A percentile compares a stretch with the other conserved stretches of the same genome.
These are phyloP conservation scores for Heterobasidion occidentale DNA, from an alignment of 1,284 basidiomycete genomes.

Conservation along the genomic window DNA sequence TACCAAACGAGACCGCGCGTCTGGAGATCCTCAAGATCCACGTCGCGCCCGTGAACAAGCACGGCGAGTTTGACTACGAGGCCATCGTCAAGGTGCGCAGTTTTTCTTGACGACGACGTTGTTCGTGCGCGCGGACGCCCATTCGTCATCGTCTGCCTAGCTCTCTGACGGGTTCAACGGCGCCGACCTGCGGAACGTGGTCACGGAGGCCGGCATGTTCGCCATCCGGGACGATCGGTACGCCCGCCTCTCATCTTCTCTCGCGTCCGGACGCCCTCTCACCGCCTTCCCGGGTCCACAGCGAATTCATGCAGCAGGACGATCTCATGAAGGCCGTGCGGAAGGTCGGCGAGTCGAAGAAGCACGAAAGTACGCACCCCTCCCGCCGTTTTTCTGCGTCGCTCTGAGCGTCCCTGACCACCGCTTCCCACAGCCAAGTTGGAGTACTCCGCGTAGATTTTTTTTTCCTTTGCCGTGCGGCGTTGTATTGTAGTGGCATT, in stretches of 20 bases:
- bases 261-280: slow-evolving; percentile 3
- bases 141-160: slow-evolving; percentile 23
- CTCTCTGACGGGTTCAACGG: slow-evolving; percentile 92
- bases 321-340: slow-evolving; percentile 97
- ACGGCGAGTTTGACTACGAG: slow-evolving; percentile 92
- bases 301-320: slow-evolving; percentile 89
- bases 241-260: slow-evolving; percentile 12
- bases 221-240: slow-evolving; percentile 93
- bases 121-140: not conserved
- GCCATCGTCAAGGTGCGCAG: slow-evolving; percentile 84
- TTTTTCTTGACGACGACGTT: not conserved
- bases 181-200: slow-evolving; percentile 93
- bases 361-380: slow-evolving; percentile 69
- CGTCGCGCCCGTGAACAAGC: slow-evolving; percentile 90
- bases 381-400: not conserved
- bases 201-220: slow-evolving; percentile 99
- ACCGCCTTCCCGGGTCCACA: slow-evolving; percentile 21
- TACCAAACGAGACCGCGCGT: slow-evolving; percentile 95
- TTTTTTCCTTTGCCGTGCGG: not conserved
- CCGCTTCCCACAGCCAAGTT: slow-evolving; percentile 37
- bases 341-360: slow-evolving; percentile 94
- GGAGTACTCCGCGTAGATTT: slow-evolving; percentile 42
- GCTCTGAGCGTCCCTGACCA: slow-evolving; percentile 6
- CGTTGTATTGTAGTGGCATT: not conserved
- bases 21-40: slow-evolving; percentile 99